These are phyloP conservation scores for Lizonia empirigonia DNA, from an alignment of 2,329 filamentous ascomycete species.

Conservation along the genomic window DNA sequence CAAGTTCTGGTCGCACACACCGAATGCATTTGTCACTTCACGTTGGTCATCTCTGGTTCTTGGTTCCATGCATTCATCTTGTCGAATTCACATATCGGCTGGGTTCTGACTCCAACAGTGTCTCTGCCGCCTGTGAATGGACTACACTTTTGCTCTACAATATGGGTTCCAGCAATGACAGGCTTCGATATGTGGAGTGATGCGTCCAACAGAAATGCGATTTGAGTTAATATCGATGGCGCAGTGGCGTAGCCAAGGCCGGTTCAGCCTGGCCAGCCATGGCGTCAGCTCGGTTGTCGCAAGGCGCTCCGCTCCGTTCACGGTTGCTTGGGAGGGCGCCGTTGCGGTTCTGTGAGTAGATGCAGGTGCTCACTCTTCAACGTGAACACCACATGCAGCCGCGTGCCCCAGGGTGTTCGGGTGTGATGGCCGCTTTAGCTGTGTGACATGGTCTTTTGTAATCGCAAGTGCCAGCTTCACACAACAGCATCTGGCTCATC, in stretches of 20 bases:
- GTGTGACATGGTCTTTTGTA: background rate
- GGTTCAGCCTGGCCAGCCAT: conserved; percentile 1
- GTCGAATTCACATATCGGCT: too few relatives aligned
- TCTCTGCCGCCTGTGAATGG: too few relatives aligned
- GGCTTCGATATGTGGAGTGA: background rate
- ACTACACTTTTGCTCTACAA: background rate
- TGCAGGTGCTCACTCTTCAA: background rate
- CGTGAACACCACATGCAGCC: background rate
- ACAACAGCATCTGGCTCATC: conserved; percentile 37
- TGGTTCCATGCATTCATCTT: too few relatives aligned
- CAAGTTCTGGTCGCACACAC: too few relatives aligned
- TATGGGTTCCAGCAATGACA: background rate
- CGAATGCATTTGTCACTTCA: too few relatives aligned
- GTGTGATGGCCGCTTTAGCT: background rate
- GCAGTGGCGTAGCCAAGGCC: background rate
- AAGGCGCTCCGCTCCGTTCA: background rate
- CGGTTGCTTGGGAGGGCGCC: background rate
- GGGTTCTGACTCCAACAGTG: too few relatives aligned
- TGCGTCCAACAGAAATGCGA: background rate
- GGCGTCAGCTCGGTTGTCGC: background rate
- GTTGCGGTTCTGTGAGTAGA: background rate
- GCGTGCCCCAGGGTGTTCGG: background rate
- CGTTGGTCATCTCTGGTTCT: too few relatives aligned
- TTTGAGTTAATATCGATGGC: background rate
- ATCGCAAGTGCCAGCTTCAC: conserved; percentile 7